Percentiles rank a stretch among this genome's conserved stretches.
phyloP scores from a whole-genome alignment of 176 grass and related monocot genomes.

The Puccinellia tenuiflora region DNA sequence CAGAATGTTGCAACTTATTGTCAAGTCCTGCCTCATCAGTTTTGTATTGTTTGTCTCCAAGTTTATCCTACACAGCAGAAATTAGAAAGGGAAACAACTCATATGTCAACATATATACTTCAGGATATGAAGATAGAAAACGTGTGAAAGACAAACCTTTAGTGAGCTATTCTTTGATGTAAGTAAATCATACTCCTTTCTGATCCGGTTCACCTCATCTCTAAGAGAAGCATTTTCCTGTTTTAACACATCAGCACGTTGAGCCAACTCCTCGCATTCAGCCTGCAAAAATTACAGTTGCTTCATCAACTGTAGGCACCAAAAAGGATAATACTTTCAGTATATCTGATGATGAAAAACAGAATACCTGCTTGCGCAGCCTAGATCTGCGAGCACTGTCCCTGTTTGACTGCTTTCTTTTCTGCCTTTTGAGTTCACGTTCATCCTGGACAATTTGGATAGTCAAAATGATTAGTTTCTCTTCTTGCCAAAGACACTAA shows the following conservation, averaged over 20 bases:
- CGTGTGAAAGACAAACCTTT: constrained; percentile 46
- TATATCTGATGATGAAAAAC: constrained; percentile 1
- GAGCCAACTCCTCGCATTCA: constrained; percentile 93
- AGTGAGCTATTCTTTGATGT: constrained; percentile 69
- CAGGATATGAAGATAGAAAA: constrained; percentile 12
- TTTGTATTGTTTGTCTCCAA: constrained; percentile 55
- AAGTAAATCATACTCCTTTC: constrained; percentile 82
- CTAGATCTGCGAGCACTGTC: constrained; percentile 99
- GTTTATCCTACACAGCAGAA: constrained; percentile 58
- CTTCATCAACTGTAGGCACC: constrained; percentile 1
- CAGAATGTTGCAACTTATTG: constrained; percentile 51
- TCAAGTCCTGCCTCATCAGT: constrained; percentile 52
- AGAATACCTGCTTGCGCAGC: constrained; percentile 85
- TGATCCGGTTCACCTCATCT: constrained; percentile 78
- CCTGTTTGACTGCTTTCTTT: constrained; percentile 98
- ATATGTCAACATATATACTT: constrained; percentile 1
- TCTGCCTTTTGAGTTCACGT: constrained; percentile 88
- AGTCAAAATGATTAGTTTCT: constrained; percentile 12
- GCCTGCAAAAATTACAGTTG: constrained; percentile 50
- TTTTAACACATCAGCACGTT: constrained; percentile 80
- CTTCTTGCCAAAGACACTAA: not conserved
- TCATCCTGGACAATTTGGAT: constrained; percentile 68
- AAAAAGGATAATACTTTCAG: not conserved
- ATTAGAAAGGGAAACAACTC: not conserved
- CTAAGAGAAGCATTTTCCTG: constrained; percentile 94